Base-by-base conservation (phyloP, 2,329 filamentous ascomycete species). In the Neurospora crassa region DNA sequence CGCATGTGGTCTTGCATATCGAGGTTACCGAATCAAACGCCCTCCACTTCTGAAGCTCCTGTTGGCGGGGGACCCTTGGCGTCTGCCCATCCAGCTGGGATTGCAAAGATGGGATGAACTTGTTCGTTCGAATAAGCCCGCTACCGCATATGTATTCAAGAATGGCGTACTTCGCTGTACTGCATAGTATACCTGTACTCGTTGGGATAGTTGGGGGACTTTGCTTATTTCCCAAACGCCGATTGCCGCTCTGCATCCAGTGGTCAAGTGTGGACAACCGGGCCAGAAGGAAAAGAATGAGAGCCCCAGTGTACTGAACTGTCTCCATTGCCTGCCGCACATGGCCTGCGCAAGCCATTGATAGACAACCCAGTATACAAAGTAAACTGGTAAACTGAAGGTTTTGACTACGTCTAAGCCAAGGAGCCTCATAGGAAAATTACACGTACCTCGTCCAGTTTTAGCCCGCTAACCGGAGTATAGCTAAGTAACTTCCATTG, bases 21-120 rank as follows among this genome's bases (percentile, higher is more conserved):
- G 53, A 63, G 53, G 53, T 63, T 63, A 63, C 29, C 53, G 10
- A 59, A 24, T 12, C n/a, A 53, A 24, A 24, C 20, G 8, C 47
- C 47, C 20, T 29, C 20, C 47, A 59, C 20, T 12, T 59, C 20
- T 29, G 12, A 59, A 24, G 47, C 20, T 59, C 12, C 20, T 59
- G 47, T 69, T 43, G 29, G 71, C 71, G 71, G 70, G 67, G 70
- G 67, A 69, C 72, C 69, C 73, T 73, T 74, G 71, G 72, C 72
- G 67, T 69, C 45, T 70, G 73, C 63, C 20, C 47, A 59, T 59
- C 29, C 53, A 63, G 29, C 53, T 63, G 53, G 53, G 47, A 59
- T 59, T 18, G 47, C 24, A 59, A 14, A 34, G 47, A 59, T 59
- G 47, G 47, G 53, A 63, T 34, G 53, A 63, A 63, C 53, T 63